A percentile compares a stretch with the other conserved stretches of the same genome.
These are phyloP conservation scores for Erodium texanum DNA, from an alignment of 441 rosid genomes.

Conservation along the genomic window DNA sequence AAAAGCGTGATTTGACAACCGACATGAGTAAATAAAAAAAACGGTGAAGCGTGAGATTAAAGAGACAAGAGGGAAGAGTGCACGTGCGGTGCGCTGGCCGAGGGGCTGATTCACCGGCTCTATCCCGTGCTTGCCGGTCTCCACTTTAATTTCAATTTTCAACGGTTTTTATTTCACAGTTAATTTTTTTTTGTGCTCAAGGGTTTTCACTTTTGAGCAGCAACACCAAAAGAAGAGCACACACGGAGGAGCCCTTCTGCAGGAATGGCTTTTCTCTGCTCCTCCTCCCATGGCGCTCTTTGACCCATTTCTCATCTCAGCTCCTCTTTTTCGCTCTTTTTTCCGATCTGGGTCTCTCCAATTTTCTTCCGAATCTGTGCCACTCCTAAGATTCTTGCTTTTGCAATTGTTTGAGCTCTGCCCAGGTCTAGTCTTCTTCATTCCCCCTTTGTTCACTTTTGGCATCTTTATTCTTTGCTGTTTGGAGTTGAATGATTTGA, in stretches of 20 bases:
- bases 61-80: conserved; percentile 17
- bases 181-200: conserved; percentile 23
- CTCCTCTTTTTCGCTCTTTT: conserved; percentile 22
- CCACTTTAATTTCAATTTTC: conserved; percentile 13
- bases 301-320: neutral
- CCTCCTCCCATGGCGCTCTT: conserved; percentile 13
- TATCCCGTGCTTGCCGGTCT: conserved; percentile 36
- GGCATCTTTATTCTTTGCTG: conserved; percentile 18
- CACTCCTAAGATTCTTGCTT: conserved; percentile 4
- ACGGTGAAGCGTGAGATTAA: neutral
- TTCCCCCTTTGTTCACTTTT: conserved; percentile 17
- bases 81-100: conserved; percentile 48
- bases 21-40: neutral
- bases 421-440: conserved; percentile 16
- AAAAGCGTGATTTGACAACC: neutral
- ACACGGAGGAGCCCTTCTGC: conserved; percentile 27
- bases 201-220: conserved; percentile 17
- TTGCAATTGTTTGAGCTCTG: conserved; percentile 19
- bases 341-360: conserved; percentile 29
- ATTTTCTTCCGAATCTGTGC: conserved; percentile 26
- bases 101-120: conserved; percentile 36
- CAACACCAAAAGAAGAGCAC: conserved; percentile 33
- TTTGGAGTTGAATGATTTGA: conserved; percentile 18
- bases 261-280: conserved; percentile 30
- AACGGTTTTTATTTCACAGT: conserved; percentile 11